Base-by-base conservation (phyloP, 768 basidiomycete species). In the Hygrophoropsis aurantiaca region DNA sequence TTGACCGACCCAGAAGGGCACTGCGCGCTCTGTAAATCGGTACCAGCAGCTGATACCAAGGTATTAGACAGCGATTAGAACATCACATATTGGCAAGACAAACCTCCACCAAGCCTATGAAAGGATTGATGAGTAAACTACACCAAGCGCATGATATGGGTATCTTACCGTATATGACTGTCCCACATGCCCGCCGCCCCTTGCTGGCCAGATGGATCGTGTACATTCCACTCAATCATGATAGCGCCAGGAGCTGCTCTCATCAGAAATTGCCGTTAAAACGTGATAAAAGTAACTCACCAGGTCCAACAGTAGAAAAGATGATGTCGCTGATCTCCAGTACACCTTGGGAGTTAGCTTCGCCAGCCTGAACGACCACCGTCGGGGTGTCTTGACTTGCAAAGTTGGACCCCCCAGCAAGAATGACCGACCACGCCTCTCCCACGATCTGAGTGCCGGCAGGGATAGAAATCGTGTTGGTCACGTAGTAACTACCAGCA, bases 221-320 rank as follows among this genome's bases (percentile, higher is more conserved):
- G 73, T 20, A 82, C 74, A 54, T 73, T 72, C 69, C 70, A 71
- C 58, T 86, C 80, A 1, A 86, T 70, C 2, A 85, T 72, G 53
- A 87, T 82, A 0, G 85, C 85, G 21, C 85, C 85, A 7, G 69
- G 56, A 30, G 74, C 64, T 66, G 53, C 18, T 70, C 66, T 39
- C 19, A 52, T 40, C 19, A 41, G 73, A 77, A 20, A 72, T 72
- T 15, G 66, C 49, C 15, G n/a, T n/a, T n/a, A n/a, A n/a, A n/a
- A n/a, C n/a, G n/a, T n/a, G n/a, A n/a, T n/a, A 34, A 34, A 10
- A 16, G 49, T 77, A 77, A 54, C 32, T 79, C 35, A n/a, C n/a
- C n/a, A n/a, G n/a, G n/a, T n/a, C n/a, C n/a, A n/a, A n/a, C n/a
- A n/a, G n/a, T n/a, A n/a, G n/a, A n/a, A n/a, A n/a, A n/a, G n/a